Evolutionary conservation across 768 basidiomycete species (phyloP), one percentile per base, ranked within the genome.

Genomic region (Pulveroboletus sp.): DNA sequence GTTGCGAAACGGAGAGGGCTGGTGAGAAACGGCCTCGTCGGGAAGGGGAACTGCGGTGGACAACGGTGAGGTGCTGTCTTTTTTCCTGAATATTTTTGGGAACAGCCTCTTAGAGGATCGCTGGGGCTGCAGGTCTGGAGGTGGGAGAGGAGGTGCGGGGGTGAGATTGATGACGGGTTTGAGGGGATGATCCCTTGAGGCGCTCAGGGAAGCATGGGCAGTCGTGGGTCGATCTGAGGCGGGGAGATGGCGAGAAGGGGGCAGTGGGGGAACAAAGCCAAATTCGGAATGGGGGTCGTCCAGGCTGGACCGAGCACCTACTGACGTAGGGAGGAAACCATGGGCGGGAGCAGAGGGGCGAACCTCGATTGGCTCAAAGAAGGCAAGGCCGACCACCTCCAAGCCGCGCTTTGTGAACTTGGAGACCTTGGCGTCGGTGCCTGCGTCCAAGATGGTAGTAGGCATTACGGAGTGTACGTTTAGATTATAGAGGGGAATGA

Each of bases 381-480:
- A 59, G 5, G 82, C 89, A 5, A 94, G 74, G 32, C 83, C 85
- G 14, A 91, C 78, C 26, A 94, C 69, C 62, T 93, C 91, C 30
- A 91, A 69, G 2, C 87, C 85, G 5, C 85, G 77, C 56, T 77
- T 82, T 47, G 75, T 72, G 61, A 90, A 92, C 55, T 80, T 85
- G 4, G 89, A 88, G 33, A 93, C 82, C 69, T 87, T 88, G 18
- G 86, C 85, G 50, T 92, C 90, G 0, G 90, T 93, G 36, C 91
- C 91, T 0, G 91, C 91, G 61, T 93, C 91, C 27, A 89, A 79
- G 48, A 93, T 84, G 32, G 82, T 80, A 59, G 92, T 93, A 11
- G 89, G 83, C 76, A 92, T 76, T 43, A 93, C 86, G 54, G 89
- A 86, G 66, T 94, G 91, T 0, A 89, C 89, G 51, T 87, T 85